Conservation (phyloP, 2,329 filamentous ascomycete genomes). For the Bipolaris zeicola region DNA sequence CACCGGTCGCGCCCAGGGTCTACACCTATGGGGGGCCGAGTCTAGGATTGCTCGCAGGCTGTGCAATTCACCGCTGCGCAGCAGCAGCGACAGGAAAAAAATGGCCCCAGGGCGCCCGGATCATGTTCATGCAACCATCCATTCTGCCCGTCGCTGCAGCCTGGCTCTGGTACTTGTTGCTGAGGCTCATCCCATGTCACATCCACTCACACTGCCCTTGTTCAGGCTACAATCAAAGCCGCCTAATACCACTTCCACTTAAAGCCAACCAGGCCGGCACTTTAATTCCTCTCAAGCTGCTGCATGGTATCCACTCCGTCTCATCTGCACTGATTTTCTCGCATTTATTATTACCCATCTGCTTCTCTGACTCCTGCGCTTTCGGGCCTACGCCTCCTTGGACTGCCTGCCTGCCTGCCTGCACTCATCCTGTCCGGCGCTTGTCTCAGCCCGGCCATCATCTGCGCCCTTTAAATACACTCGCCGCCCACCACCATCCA, state of each 20-base stretch:
- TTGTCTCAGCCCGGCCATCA: conserved; percentile 38
- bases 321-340: conserved; percentile 29
- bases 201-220: conserved; percentile 31
- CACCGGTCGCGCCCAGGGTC: conserved; percentile 33
- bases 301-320: conserved; percentile 27
- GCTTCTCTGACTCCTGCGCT: conserved; percentile 34
- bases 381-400: conserved; percentile 21
- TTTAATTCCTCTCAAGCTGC: conserved; percentile 29
- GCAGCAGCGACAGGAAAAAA: conserved; percentile 6
- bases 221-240: conserved; percentile 43
- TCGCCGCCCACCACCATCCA: conserved; percentile 8
- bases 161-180: conserved; percentile 27
- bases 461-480: conserved; percentile 24
- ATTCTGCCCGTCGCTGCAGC: conserved; percentile 29
- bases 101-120: conserved; percentile 31
- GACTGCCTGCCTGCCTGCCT: conserved; percentile 17
- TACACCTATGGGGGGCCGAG: conserved; percentile 21
- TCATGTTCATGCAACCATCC: conserved; percentile 30
- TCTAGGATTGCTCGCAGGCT: conserved; percentile 32
- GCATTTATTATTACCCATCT: conserved; percentile 25
- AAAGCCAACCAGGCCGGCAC: conserved; percentile 33
- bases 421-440: conserved; percentile 23
- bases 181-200: conserved; percentile 21
- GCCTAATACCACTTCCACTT: conserved; percentile 24
- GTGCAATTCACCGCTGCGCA: conserved; percentile 41